Percentiles rank a stretch among this genome's conserved stretches.
phyloP scores from a whole-genome alignment of 225 moss, liverwort and hornwort genomes.

The Asterella californica region DNA sequence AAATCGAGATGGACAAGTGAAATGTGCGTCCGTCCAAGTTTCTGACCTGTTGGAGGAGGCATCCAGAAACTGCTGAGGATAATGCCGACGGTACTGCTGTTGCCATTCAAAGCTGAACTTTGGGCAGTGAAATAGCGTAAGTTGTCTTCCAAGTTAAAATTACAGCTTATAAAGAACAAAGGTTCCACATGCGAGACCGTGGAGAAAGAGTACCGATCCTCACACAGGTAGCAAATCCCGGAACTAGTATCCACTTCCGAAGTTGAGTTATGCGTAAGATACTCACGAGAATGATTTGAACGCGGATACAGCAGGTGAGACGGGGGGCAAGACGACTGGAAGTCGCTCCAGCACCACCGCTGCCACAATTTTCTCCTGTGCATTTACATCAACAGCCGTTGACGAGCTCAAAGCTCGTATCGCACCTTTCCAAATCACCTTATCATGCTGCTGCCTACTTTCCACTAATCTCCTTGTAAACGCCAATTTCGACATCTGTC shows the following conservation, averaged over 20 bases:
- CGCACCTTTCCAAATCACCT: slow-evolving; percentile 6
- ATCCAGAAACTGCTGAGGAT: slow-evolving; percentile 81
- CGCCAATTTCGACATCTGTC: slow-evolving; percentile 1
- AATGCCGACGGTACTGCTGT: slow-evolving; percentile 93
- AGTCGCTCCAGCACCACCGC: slow-evolving; percentile 88
- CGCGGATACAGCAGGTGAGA: slow-evolving; percentile 46
- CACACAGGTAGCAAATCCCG: neutral
- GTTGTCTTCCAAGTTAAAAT: neutral
- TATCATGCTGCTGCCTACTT: neutral
- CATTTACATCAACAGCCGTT: slow-evolving; percentile 13
- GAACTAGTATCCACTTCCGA: neutral
- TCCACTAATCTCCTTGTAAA: neutral
- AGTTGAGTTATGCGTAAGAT: neutral
- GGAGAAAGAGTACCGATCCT: neutral
- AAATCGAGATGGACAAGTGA: too few species aligned
- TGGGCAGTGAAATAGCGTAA: neutral
- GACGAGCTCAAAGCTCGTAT: slow-evolving; percentile 20
- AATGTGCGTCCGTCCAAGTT: neutral
- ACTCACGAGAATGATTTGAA: slow-evolving; percentile 87
- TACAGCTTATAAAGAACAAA: neutral
- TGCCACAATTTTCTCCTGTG: slow-evolving; percentile 62
- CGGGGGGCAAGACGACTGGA: slow-evolving; percentile 68
- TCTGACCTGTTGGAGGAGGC: slow-evolving; percentile 69
- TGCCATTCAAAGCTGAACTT: slow-evolving; percentile 82
- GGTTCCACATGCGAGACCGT: neutral